Evolutionary conservation across 2,329 filamentous ascomycete genomes (phyloP).

Genomic region (Huntiella moniliformis): DNA sequence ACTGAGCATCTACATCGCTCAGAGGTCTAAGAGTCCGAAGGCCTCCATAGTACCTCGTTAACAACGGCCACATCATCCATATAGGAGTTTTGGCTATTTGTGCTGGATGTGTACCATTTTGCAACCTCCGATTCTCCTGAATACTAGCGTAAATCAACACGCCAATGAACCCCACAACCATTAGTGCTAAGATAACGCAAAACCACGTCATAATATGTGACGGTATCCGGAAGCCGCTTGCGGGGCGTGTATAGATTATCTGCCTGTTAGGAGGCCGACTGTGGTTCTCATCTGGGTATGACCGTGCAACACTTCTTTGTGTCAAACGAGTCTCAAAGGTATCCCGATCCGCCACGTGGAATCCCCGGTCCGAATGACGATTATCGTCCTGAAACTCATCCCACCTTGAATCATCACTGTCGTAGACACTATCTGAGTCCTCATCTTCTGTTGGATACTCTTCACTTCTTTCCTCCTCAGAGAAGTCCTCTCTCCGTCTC

Average conservation of each 20-base stretch:
- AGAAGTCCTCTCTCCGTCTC: slow-evolving; percentile 2
- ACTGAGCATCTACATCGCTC: slow-evolving; percentile 57
- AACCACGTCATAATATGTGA: slow-evolving; percentile 61
- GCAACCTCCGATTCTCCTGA: slow-evolving; percentile 43
- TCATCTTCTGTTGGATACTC: neutral
- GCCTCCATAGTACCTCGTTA: slow-evolving; percentile 81
- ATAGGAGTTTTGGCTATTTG: slow-evolving; percentile 30
- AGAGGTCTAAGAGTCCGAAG: slow-evolving; percentile 51
- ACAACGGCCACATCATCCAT: slow-evolving; percentile 74
- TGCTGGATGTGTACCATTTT: slow-evolving; percentile 25
- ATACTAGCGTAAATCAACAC: slow-evolving; percentile 57
- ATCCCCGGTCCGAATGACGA: slow-evolving; percentile 22
- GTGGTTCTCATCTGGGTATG: slow-evolving; percentile 3
- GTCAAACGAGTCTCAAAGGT: slow-evolving; percentile 21
- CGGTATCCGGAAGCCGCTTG: slow-evolving; percentile 39
- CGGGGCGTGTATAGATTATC: slow-evolving; percentile 23
- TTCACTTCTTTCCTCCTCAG: neutral
- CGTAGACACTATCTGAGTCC: slow-evolving; percentile 2
- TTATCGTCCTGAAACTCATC: slow-evolving; percentile 5
- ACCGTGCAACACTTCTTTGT: neutral
- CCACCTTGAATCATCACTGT: slow-evolving; percentile 3
- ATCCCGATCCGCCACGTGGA: slow-evolving; percentile 35
- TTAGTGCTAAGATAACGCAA: slow-evolving; percentile 49
- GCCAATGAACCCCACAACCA: slow-evolving; percentile 59
- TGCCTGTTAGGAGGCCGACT: slow-evolving; percentile 15